phyloP scores from a whole-genome alignment of 1,284 basidiomycete genomes.

The Entoloma clypeatum region DNA sequence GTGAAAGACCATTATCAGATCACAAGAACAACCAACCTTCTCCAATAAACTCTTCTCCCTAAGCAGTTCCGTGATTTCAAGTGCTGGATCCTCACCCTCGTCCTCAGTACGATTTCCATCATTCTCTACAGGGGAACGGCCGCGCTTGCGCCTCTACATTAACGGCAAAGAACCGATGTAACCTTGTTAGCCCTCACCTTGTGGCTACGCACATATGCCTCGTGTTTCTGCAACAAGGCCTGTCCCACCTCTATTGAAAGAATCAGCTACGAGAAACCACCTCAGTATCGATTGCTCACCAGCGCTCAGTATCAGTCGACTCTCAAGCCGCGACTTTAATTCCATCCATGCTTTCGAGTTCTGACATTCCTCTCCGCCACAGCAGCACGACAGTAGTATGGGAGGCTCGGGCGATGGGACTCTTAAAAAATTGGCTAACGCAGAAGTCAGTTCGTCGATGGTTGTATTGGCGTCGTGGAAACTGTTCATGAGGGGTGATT shows the following conservation, averaged over 20 bases:
- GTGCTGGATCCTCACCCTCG: constrained; percentile 22
- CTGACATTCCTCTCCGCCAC: constrained; percentile 61
- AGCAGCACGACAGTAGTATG: constrained; percentile 56
- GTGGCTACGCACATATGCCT: constrained; percentile 76
- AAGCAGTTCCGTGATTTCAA: constrained; percentile 41
- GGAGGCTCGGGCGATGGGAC: constrained; percentile 63
- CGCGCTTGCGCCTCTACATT: constrained; percentile 13
- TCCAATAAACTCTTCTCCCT: constrained; percentile 63
- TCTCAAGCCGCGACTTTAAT: constrained; percentile 67
- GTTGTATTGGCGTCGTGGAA: constrained; percentile 59
- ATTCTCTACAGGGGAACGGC: constrained; percentile 5
- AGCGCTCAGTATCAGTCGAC: constrained; percentile 75
- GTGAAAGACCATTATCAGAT: constrained; percentile 6
- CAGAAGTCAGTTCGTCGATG: constrained; percentile 73
- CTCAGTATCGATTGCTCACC: constrained; percentile 41
- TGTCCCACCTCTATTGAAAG: constrained; percentile 82
- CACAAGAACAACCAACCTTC: constrained; percentile 43
- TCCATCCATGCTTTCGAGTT: constrained; percentile 60
- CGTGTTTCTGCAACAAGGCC: constrained; percentile 82
- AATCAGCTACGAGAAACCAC: constrained; percentile 25
- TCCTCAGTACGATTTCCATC: constrained; percentile 16
- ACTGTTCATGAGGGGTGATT: constrained; percentile 53
- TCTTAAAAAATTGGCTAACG: constrained; percentile 66
- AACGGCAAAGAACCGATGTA: not conserved
- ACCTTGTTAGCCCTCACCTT: constrained; percentile 41